Evolutionary conservation across 2,329 filamentous ascomycete genomes (phyloP).

Genomic region (Cercospora sp.): DNA sequence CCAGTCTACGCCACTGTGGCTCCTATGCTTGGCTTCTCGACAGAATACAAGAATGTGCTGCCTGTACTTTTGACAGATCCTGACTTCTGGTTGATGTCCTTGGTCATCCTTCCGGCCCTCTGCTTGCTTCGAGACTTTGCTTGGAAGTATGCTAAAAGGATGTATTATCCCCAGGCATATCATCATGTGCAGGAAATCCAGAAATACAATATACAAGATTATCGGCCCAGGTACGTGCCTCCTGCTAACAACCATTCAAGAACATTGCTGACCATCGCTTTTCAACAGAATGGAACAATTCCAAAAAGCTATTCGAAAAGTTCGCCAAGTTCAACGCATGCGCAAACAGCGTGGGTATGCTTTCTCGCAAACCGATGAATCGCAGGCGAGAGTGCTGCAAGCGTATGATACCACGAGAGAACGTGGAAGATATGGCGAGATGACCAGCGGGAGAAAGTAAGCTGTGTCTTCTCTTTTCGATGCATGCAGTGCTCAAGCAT

Average conservation of each 20-base stretch:
- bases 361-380: conserved; percentile 96
- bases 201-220: conserved; percentile 99
- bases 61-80: conserved; percentile 77
- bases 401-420: conserved; percentile 96
- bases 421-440: conserved; percentile 91
- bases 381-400: conserved; percentile 89
- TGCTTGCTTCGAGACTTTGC: conserved; percentile 86
- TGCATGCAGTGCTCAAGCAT: background rate
- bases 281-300: conserved; percentile 90
- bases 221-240: conserved; percentile 75
- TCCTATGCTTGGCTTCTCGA: conserved; percentile 76
- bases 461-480: background rate
- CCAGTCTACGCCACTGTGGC: conserved; percentile 84
- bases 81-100: conserved; percentile 87
- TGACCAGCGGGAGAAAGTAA: conserved; percentile 60
- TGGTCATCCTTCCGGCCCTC: conserved; percentile 73
- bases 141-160: conserved; percentile 97
- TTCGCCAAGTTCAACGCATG: conserved; percentile 97
- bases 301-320: conserved; percentile 98
- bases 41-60: conserved; percentile 82
- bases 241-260: background rate
- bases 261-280: conserved; percentile 19
- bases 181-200: conserved; percentile 99
- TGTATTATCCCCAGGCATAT: conserved; percentile 95
- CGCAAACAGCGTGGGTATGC: conserved; percentile 98